Percentiles rank a stretch among this genome's conserved stretches.
These are phyloP conservation scores for Diplosphaera chodatii DNA, from an alignment of 139 green algal species.

Conservation along the genomic window DNA sequence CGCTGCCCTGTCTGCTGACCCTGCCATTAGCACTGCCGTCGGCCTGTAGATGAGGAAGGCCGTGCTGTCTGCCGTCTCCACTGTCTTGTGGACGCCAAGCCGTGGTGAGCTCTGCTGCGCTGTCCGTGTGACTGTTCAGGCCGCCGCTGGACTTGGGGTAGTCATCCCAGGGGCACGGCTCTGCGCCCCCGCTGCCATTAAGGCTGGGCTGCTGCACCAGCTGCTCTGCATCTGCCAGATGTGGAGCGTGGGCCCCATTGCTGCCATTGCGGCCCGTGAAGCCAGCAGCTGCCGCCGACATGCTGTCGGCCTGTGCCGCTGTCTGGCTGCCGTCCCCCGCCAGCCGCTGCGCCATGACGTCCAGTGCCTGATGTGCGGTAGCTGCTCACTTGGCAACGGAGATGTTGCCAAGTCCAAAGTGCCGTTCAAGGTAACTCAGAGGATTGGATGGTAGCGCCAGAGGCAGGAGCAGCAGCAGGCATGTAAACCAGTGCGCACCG, in stretches of 20 bases:
- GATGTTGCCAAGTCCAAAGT: no score
- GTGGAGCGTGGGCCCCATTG: neutral
- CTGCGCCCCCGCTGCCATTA: neutral
- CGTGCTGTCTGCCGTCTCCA: no score
- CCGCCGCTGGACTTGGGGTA: neutral
- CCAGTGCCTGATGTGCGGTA: neutral
- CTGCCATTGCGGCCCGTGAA: neutral
- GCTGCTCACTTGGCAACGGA: no score
- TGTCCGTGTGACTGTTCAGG: neutral
- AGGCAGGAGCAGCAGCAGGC: no score
- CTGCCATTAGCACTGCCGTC: neutral
- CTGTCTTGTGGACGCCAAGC: no score
- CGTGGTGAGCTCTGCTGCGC: no score
- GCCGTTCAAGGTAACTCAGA: no score
- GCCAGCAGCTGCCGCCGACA: neutral
- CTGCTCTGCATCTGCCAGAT: no score
- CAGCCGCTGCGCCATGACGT: neutral
- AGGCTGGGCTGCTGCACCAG: neutral
- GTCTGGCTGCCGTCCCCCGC: neutral
- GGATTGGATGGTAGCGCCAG: no score
- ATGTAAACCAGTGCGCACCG: no score
- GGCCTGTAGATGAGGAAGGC: neutral
- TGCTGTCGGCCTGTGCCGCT: neutral
- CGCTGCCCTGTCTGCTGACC: neutral
- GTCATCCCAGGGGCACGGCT: neutral